A percentile compares a stretch with the other conserved stretches of the same genome.
These are phyloP conservation scores for Flaveria ramosissima DNA, from an alignment of 129 eudicot genomes.

Conservation along the genomic window DNA sequence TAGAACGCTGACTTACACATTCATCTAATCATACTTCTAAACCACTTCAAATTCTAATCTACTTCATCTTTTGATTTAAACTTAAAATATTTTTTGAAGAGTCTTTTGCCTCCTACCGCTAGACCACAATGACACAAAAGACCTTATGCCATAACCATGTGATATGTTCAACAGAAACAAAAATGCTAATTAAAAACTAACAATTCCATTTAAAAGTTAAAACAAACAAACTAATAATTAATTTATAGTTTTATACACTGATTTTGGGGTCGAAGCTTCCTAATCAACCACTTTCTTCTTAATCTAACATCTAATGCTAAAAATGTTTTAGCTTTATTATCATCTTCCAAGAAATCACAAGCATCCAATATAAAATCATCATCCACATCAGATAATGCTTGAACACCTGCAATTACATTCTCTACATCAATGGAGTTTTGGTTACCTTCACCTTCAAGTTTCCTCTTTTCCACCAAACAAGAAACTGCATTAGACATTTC, in stretches of 20 bases:
- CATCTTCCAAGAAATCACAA: slow-evolving; percentile 60
- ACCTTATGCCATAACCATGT: no score
- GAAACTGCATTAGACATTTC: slow-evolving; percentile 52
- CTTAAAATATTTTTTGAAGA: no score
- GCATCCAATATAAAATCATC: slow-evolving; percentile 60
- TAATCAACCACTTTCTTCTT: slow-evolving; percentile 56
- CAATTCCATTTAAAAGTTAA: background rate
- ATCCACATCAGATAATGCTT: slow-evolving; percentile 54
- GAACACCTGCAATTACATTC: slow-evolving; percentile 49
- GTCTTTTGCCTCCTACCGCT: no score
- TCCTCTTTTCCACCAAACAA: slow-evolving; percentile 43
- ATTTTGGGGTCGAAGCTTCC: slow-evolving; percentile 48
- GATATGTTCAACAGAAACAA: background rate
- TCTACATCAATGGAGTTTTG: slow-evolving; percentile 30
- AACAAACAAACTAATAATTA: background rate
- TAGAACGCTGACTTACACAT: no score
- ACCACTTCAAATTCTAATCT: no score
- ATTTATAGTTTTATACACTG: background rate
- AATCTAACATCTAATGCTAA: slow-evolving; percentile 50
- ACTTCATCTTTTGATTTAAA: no score
- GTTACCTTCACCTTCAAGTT: slow-evolving; percentile 27
- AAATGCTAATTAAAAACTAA: background rate
- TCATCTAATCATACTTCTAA: no score
- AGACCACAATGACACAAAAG: background rate
- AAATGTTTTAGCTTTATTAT: slow-evolving; percentile 58